Conservation (phyloP, 495 filamentous ascomycete genomes). For the Symbiotaphrina buchneri region DNA sequence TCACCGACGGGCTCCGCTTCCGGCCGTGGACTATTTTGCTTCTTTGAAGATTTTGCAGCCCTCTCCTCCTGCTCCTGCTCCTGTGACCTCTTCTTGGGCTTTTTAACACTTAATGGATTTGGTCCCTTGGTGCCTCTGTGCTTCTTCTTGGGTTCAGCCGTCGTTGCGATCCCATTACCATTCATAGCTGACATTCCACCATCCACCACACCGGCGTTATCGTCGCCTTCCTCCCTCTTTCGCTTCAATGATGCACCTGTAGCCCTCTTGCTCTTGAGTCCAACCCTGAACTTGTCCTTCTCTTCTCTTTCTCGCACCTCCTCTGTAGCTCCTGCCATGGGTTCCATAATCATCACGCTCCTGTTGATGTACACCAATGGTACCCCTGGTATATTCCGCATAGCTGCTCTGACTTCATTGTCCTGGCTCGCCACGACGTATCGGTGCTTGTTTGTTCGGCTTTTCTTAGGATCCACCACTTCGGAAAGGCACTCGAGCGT, state of each 20-base stretch:
- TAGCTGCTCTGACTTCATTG: constrained; percentile 24
- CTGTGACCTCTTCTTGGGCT: constrained; percentile 32
- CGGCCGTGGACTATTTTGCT: no score
- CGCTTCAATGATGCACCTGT: constrained; percentile 16
- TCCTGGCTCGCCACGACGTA: constrained; percentile 74
- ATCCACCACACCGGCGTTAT: no score
- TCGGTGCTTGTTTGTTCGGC: constrained; percentile 61
- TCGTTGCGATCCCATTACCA: constrained; percentile 7
- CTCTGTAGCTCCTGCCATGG: constrained; percentile 45
- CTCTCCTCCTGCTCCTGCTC: constrained; percentile 5
- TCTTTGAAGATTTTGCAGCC: no score
- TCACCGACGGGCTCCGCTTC: no score
- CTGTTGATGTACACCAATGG: constrained; percentile 67
- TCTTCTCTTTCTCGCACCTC: constrained; percentile 44
- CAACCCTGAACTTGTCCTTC: constrained; percentile 49
- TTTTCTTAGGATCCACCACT: constrained; percentile 51
- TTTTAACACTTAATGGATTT: constrained; percentile 81
- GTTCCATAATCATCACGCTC: constrained; percentile 79
- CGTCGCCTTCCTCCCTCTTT: constrained; percentile 21
- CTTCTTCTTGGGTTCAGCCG: constrained; percentile 28
- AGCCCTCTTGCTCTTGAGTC: constrained; percentile 32
- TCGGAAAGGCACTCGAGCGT: constrained; percentile 57
- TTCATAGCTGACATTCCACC: constrained; percentile 11
- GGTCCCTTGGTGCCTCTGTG: constrained; percentile 57
- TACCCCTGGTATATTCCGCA: constrained; percentile 44